Conservation (phyloP, 2,329 filamentous ascomycete genomes). For the Colletotrichum tropicale region DNA sequence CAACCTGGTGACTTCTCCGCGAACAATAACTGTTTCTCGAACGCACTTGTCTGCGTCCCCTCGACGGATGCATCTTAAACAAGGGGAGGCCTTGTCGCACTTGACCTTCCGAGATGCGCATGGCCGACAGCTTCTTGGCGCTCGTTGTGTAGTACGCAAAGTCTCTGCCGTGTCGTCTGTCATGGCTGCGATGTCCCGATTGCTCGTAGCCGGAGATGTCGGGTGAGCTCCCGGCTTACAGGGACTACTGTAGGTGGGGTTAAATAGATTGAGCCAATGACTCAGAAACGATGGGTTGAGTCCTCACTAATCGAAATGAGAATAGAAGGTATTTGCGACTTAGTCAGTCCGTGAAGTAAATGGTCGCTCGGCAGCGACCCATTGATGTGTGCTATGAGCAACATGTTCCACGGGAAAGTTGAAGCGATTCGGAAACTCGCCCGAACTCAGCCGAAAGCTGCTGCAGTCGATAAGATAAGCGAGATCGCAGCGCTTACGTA, state of each 20-base stretch:
- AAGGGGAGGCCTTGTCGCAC: slow-evolving; percentile 28
- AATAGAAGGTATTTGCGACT: neutral
- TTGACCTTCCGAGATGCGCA: slow-evolving; percentile 28
- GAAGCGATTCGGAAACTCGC: neutral
- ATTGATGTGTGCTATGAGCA: neutral
- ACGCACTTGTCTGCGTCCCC: slow-evolving; percentile 14
- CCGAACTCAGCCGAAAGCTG: slow-evolving; percentile 1
- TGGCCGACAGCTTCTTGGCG: slow-evolving; percentile 25
- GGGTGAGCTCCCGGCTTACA: neutral
- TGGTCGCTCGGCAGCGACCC: neutral
- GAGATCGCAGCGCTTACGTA: neutral
- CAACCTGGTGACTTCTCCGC: slow-evolving; percentile 6
- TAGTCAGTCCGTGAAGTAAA: neutral
- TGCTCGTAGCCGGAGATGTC: neutral
- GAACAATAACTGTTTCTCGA: slow-evolving; percentile 11
- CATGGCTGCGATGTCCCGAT: neutral
- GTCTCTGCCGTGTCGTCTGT: neutral
- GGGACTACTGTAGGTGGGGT: neutral
- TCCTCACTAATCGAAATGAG: neutral
- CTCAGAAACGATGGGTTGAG: neutral
- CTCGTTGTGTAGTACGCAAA: slow-evolving; percentile 24
- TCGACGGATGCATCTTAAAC: slow-evolving; percentile 25
- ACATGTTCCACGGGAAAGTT: neutral
- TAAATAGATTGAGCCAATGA: neutral
- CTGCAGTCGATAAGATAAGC: neutral